phyloP scores from a whole-genome alignment of 2,329 filamentous ascomycete species.

The Aspergillus caelatus region DNA sequence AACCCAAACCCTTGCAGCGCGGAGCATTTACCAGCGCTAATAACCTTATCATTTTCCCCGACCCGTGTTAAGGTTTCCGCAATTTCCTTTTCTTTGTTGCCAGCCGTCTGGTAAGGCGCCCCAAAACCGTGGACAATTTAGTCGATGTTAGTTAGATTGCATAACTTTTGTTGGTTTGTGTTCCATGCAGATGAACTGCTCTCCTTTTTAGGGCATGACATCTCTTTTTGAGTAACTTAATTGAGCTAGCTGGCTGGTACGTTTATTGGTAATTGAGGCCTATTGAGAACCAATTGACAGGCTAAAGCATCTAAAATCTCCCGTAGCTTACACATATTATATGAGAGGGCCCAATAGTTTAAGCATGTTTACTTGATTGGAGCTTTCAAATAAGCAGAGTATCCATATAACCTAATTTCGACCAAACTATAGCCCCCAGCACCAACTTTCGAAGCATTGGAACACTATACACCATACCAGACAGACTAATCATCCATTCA shows the following conservation, averaged over 20 bases:
- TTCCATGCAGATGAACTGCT: background rate
- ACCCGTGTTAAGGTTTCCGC: background rate
- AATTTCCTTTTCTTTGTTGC: background rate
- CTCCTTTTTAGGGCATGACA: background rate
- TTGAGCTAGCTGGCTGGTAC: background rate
- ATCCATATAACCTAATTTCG: background rate
- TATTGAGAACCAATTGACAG: background rate
- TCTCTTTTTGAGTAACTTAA: background rate
- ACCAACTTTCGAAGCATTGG: background rate
- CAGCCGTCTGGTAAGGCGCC: background rate
- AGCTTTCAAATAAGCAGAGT: background rate
- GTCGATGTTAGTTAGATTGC: background rate
- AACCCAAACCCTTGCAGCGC: background rate
- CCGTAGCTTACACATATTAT: background rate
- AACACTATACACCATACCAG: background rate
- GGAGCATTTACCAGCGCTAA: background rate
- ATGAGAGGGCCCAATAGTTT: background rate
- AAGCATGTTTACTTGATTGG: background rate
- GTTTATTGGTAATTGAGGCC: background rate
- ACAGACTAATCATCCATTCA: background rate
- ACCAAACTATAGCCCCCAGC: background rate
- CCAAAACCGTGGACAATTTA: background rate
- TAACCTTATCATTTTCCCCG: background rate
- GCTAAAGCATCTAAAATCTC: background rate
- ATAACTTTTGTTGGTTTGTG: background rate